Conservation (phyloP, 1,284 basidiomycete genomes). For the Malassezia sp. region DNA sequence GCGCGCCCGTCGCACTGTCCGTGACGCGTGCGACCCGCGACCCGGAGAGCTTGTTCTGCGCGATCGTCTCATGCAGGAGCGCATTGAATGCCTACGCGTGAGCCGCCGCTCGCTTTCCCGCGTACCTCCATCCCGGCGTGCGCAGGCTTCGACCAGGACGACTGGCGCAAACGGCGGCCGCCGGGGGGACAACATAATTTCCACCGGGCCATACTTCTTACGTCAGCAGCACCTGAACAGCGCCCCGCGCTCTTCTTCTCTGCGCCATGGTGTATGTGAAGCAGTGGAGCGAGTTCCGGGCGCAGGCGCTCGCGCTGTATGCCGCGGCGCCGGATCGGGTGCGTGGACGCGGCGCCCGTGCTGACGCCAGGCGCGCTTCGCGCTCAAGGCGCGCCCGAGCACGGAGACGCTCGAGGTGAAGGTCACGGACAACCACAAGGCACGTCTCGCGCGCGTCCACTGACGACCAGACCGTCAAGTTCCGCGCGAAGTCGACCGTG, state of each 20-base stretch:
- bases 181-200: constrained; percentile 1
- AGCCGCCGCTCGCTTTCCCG: neutral
- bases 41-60: constrained; percentile 25
- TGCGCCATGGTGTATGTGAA: constrained; percentile 15
- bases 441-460: neutral
- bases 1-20: constrained; percentile 9
- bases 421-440: constrained; percentile 5
- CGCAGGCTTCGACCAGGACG: neutral
- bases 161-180: neutral
- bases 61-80: constrained; percentile 19
- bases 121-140: constrained; percentile 12
- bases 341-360: no score
- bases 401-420: constrained; percentile 8
- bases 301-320: constrained; percentile 9
- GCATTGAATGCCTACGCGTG: constrained; percentile 9
- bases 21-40: constrained; percentile 21
- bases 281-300: constrained; percentile 15
- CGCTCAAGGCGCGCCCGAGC: constrained; percentile 12
- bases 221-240: constrained; percentile 7
- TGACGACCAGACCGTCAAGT: constrained; percentile 56
- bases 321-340: constrained; percentile 6
- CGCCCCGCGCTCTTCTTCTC: neutral
- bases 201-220: constrained; percentile 1
- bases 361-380: constrained; percentile 8
- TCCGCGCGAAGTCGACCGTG: constrained; percentile 80